Evolutionary conservation across 1,139 yeast species (phyloP).

Genomic region (Magnusiomyces sp.): DNA sequence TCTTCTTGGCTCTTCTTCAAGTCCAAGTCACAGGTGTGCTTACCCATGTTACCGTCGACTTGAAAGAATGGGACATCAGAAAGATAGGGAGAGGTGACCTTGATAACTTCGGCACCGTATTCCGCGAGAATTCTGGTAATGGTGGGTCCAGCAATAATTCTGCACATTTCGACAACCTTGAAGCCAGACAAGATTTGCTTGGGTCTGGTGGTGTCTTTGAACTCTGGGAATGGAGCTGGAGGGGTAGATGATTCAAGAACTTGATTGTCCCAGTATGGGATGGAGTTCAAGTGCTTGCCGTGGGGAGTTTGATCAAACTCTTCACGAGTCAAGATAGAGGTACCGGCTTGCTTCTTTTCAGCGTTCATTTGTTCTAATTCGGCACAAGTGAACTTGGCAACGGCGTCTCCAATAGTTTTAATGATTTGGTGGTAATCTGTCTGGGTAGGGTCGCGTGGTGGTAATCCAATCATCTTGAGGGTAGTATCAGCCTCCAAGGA

Average conservation of each 20-base stretch:
- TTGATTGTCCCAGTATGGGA: slow-evolving; percentile 27
- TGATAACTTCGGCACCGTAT: slow-evolving; percentile 32
- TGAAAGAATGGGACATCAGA: slow-evolving; percentile 34
- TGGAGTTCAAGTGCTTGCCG: slow-evolving; percentile 24
- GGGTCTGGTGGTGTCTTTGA: slow-evolving; percentile 9
- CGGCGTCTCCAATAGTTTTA: slow-evolving; percentile 26
- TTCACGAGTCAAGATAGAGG: slow-evolving; percentile 27
- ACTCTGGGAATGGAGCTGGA: slow-evolving; percentile 22
- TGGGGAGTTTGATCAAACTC: slow-evolving; percentile 29
- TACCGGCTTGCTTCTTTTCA: slow-evolving; percentile 29
- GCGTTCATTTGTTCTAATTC: slow-evolving; percentile 24
- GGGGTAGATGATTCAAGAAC: slow-evolving; percentile 25
- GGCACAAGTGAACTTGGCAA: slow-evolving; percentile 23
- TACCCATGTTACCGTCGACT: slow-evolving; percentile 32
- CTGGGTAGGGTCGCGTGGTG: slow-evolving; percentile 24
- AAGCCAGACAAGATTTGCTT: slow-evolving; percentile 29
- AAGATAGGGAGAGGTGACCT: slow-evolving; percentile 27
- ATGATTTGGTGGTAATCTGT: slow-evolving; percentile 27
- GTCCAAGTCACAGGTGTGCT: slow-evolving; percentile 30
- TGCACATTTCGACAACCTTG: slow-evolving; percentile 31
- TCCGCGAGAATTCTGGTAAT: slow-evolving; percentile 31
- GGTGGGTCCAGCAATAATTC: slow-evolving; percentile 34
- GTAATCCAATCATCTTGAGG: slow-evolving; percentile 33
- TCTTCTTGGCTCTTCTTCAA: slow-evolving; percentile 25
- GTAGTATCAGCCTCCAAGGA: slow-evolving; percentile 32